Evolutionary conservation across 805 yeast species (phyloP), one percentile per base, ranked within the genome.

Genomic region (Kodamaea nitidulidarum): DNA sequence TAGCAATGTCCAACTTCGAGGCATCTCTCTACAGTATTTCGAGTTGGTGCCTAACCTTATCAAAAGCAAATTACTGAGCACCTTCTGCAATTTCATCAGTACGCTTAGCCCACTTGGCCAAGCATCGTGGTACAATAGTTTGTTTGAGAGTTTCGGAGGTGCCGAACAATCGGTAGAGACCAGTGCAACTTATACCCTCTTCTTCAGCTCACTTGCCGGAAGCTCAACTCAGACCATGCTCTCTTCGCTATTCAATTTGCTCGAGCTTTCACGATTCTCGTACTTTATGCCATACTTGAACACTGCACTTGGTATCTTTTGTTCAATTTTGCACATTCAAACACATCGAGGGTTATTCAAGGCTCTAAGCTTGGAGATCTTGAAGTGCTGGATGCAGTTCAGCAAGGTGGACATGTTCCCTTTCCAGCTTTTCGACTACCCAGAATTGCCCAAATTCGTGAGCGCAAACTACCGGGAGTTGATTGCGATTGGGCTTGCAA

Each of bases 361-460:
- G 35, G 39, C 46, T 9, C 49, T 61, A 18, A 61, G 54, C 34
- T 46, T 61, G 25, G 65, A 64, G 10, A 50, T 75, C 3, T 52
- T 76, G 34, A 68, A 61, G 39, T 58, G 58, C 15, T 76, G 80
- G 80, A 57, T 60, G 52, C 52, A 55, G n/a, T 60, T 57, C 38
- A 54, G 58, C 3, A 46, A 51, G 3, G 43, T 73, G 10, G 39
- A 42, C 0, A 46, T 48, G 1, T 74, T 76, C 43, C 81, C 81
- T 0, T 65, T 32, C 39, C 43, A 41, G 1, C 39, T 71, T 1
- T 66, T 77, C 47, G 75, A 61, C 0, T 74, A 61, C 45, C 14
- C 39, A 1, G 48, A 50, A 7, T 40, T 42, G 2, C 30, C 39
- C 2, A 60, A 59, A 1, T 73, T 76, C 44, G 22, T 66, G 4